These are phyloP conservation scores for Phycomyces blakesleeanus DNA, from an alignment of 192 early-diverging fungal species.

Conservation along the genomic window DNA sequence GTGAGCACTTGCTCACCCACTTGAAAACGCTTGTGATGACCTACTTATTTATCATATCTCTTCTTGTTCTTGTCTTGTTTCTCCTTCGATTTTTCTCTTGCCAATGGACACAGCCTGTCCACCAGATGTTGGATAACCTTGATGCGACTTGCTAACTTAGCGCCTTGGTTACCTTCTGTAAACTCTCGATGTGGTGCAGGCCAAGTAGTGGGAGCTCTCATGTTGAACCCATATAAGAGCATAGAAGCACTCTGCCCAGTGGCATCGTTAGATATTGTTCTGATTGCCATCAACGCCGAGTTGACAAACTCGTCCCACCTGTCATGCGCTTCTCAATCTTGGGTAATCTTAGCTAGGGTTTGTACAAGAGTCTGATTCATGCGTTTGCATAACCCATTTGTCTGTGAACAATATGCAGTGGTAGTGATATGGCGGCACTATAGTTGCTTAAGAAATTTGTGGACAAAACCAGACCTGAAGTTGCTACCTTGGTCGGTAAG, in stretches of 20 bases:
- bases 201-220: slow-evolving; percentile 10
- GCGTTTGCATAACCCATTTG: slow-evolving; percentile 17
- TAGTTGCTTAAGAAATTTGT: neutral
- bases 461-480: slow-evolving; percentile 8
- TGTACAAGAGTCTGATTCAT: slow-evolving; percentile 19
- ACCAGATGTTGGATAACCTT: neutral
- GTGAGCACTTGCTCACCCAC: slow-evolving; percentile 1
- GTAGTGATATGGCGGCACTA: slow-evolving; percentile 7
- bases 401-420: slow-evolving; percentile 18
- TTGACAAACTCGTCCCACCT: slow-evolving; percentile 8
- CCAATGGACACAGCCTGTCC: neutral
- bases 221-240: slow-evolving; percentile 17
- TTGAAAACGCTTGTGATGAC: neutral
- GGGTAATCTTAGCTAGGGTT: slow-evolving; percentile 17
- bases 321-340: neutral
- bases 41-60: neutral
- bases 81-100: neutral
- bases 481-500: slow-evolving; percentile 15
- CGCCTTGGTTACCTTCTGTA: slow-evolving; percentile 6
- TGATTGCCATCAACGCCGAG: slow-evolving; percentile 6
- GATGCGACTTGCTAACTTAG: neutral
- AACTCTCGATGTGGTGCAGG: neutral
- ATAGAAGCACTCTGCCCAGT: slow-evolving; percentile 6
- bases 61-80: neutral
- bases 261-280: neutral